phyloP scores from a whole-genome alignment of 805 yeast genomes.

The Cyberlindnera mycetangii region DNA sequence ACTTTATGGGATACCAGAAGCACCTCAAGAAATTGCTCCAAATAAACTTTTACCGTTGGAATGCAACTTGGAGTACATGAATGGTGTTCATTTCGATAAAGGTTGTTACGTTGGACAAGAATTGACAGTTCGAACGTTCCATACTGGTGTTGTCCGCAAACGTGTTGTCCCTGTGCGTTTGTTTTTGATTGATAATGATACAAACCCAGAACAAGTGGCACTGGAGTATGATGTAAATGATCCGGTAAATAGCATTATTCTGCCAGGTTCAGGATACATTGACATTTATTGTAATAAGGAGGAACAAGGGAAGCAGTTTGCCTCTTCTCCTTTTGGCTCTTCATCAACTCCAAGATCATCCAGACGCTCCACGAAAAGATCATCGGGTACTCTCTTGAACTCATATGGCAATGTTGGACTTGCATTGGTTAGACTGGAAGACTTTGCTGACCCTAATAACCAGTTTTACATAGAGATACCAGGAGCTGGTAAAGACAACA shows the following conservation, averaged over 20 bases:
- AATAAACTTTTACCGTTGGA: slow-evolving; percentile 75
- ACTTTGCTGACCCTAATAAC: slow-evolving; percentile 35
- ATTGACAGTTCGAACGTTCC: slow-evolving; percentile 81
- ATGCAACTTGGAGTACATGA: slow-evolving; percentile 72
- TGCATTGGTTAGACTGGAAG: slow-evolving; percentile 53
- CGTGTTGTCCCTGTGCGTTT: slow-evolving; percentile 70
- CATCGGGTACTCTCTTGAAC: slow-evolving; percentile 60
- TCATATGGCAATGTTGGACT: slow-evolving; percentile 61
- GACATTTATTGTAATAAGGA: slow-evolving; percentile 23
- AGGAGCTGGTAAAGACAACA: slow-evolving; percentile 22
- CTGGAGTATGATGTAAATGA: slow-evolving; percentile 18
- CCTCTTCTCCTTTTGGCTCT: slow-evolving; percentile 40
- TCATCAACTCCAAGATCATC: neutral
- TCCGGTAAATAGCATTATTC: slow-evolving; percentile 13
- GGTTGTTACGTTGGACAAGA: slow-evolving; percentile 99
- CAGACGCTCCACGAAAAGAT: slow-evolving; percentile 32
- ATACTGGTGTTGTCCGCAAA: slow-evolving; percentile 80
- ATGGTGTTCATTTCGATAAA: slow-evolving; percentile 79
- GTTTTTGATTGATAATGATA: slow-evolving; percentile 19
- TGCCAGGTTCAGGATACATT: slow-evolving; percentile 7
- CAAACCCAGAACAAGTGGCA: slow-evolving; percentile 1
- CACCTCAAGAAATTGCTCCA: slow-evolving; percentile 43
- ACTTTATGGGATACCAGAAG: slow-evolving; percentile 52
- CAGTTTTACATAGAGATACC: slow-evolving; percentile 31
- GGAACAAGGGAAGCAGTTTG: slow-evolving; percentile 21